Percentiles rank a stretch among this genome's conserved stretches.
phyloP scores from a whole-genome alignment of 768 basidiomycete species.

The Boletus rubescentipes region DNA sequence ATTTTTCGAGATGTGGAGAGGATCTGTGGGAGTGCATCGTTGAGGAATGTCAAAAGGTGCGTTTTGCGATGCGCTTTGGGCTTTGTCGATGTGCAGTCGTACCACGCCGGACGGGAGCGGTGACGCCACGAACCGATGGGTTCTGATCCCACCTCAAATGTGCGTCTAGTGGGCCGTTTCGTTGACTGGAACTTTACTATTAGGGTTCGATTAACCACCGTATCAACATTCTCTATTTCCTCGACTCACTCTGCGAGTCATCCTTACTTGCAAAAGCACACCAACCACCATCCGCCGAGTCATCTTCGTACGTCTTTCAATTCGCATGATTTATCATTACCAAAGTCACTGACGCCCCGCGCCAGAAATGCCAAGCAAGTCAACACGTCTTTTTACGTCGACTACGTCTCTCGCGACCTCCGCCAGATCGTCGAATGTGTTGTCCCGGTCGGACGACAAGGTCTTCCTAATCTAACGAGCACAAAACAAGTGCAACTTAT shows the following conservation, averaged over 20 bases:
- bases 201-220: conserved; percentile 85
- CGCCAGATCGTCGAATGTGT: conserved; percentile 75
- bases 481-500: conserved; percentile 68
- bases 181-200: background rate
- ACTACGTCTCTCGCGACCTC: conserved; percentile 77
- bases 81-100: too few species aligned
- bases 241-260: conserved; percentile 84
- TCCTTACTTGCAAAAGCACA: conserved; percentile 68
- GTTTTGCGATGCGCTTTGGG: background rate
- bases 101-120: too few species aligned
- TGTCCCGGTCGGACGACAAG: conserved; percentile 87
- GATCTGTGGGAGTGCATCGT: conserved; percentile 93
- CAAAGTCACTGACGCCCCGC: background rate
- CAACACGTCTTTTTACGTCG: conserved; percentile 62
- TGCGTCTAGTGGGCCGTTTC: background rate
- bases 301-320: conserved; percentile 19
- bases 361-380: conserved; percentile 35
- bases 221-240: conserved; percentile 92
- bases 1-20: conserved; percentile 81
- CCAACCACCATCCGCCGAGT: conserved; percentile 28
- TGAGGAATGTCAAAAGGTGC: conserved; percentile 87
- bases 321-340: background rate
- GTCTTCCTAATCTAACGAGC: conserved; percentile 83
- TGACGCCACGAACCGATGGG: too few species aligned
- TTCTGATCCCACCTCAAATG: too few species aligned